Evolutionary conservation across 352 stramenopile genomes (phyloP).

Genomic region (Phytophthora citricola): DNA sequence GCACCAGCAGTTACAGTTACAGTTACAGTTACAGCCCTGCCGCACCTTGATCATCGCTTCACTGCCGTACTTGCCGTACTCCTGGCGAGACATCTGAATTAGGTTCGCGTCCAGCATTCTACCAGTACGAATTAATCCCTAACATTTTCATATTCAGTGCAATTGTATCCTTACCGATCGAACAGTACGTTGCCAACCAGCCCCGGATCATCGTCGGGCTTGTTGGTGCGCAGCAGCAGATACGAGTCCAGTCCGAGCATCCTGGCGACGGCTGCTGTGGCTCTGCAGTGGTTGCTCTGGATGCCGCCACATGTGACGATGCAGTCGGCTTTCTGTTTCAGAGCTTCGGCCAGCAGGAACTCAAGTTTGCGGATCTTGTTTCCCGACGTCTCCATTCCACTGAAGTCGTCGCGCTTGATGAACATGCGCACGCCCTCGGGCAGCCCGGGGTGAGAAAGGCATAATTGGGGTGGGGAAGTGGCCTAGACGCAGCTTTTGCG

Average conservation of each 20-base stretch:
- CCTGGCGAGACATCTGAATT: slow-evolving; percentile 82
- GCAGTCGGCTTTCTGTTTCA: slow-evolving; percentile 85
- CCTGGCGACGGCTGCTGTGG: slow-evolving; percentile 80
- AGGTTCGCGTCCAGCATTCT: slow-evolving; percentile 70
- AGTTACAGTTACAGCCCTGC: too few species aligned
- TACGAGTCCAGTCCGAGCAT: slow-evolving; percentile 93
- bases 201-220: slow-evolving; percentile 71
- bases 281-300: slow-evolving; percentile 95
- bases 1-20: neutral
- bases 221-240: slow-evolving; percentile 89
- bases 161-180: slow-evolving; percentile 50
- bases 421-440: slow-evolving; percentile 76
- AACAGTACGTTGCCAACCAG: slow-evolving; percentile 84
- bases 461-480: slow-evolving; percentile 88
- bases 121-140: neutral
- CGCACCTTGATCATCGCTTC: slow-evolving; percentile 83
- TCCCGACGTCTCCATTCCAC: slow-evolving; percentile 91
- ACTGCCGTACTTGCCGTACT: slow-evolving; percentile 82
- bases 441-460: slow-evolving; percentile 72
- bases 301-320: slow-evolving; percentile 94
- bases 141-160: neutral
- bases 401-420: slow-evolving; percentile 91
- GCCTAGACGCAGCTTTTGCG: slow-evolving; percentile 61
- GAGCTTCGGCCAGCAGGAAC: slow-evolving; percentile 92
- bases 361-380: slow-evolving; percentile 97